Conservation (phyloP, 495 filamentous ascomycete genomes). For the Daldinia grandis region DNA sequence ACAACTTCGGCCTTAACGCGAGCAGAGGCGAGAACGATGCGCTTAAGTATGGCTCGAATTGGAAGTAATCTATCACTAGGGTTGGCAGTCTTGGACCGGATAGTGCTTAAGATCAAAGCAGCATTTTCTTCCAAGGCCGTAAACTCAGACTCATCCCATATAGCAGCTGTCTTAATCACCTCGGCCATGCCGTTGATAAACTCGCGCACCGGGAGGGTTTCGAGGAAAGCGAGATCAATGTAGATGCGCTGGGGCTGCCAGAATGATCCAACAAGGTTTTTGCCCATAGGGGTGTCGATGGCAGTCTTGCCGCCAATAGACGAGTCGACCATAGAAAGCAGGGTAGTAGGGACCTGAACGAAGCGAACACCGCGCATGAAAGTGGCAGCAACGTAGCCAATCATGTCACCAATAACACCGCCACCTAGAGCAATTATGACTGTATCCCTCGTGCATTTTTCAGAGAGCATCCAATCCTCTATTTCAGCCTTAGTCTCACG, state of each 20-base stretch:
- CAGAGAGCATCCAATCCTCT: slow-evolving; percentile 95
- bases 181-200: slow-evolving; percentile 99
- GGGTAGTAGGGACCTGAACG: slow-evolving; percentile 94
- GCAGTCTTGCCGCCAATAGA: slow-evolving; percentile 98
- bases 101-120: slow-evolving; percentile 73
- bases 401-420: slow-evolving; percentile 97
- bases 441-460: slow-evolving; percentile 92
- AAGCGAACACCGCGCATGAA: slow-evolving; percentile 98
- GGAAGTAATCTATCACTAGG: slow-evolving; percentile 65
- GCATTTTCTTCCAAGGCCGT: slow-evolving; percentile 83
- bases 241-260: slow-evolving; percentile 95
- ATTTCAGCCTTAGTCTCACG: slow-evolving; percentile 92
- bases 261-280: slow-evolving; percentile 95
- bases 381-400: slow-evolving; percentile 94
- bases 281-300: slow-evolving; percentile 95
- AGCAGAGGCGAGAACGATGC: slow-evolving; percentile 86
- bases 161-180: slow-evolving; percentile 97
- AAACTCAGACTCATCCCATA: slow-evolving; percentile 92
- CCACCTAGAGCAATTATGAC: slow-evolving; percentile 96
- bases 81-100: slow-evolving; percentile 64
- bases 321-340: slow-evolving; percentile 97
- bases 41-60: slow-evolving; percentile 80
- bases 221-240: slow-evolving; percentile 91
- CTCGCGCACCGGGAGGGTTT: slow-evolving; percentile 88
- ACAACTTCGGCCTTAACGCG: slow-evolving; percentile 93